Evolutionary conservation across 2,329 filamentous ascomycete genomes (phyloP), one percentile per base, ranked within the genome.

Genomic region (Stagonosporopsis tanaceti): DNA sequence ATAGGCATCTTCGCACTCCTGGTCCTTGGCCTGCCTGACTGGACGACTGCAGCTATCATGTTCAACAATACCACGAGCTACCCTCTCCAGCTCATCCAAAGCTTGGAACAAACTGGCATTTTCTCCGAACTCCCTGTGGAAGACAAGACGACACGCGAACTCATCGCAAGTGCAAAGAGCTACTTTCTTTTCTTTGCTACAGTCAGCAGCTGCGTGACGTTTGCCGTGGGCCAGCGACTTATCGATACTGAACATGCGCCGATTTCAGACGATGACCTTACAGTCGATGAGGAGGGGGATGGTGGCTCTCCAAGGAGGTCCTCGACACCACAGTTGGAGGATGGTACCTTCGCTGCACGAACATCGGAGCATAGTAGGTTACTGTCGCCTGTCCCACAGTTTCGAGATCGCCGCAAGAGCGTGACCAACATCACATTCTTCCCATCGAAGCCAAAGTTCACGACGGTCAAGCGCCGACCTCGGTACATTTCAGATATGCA

Each of bases 111-210:
- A 32, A 87, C 87, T 0, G 86, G 85, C 0, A 84, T 88, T 32
- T 72, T 89, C 12, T 70, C 77, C 4, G 70, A 76, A 1, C 55
- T 78, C 35, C 76, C 87, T 22, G 73, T 81, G 48, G 59, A 69
- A 58, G 61, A 80, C 66, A 76, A 82, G 63, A 69, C 76, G 1
- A 74, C 77, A 3, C 60, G 70, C 2, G 76, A 77, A 1, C 83
- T 83, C 1, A 78, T 89, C 8, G 80, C 83, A 52, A 78, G 87
- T 5, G 86, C 86, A 9, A 86, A 88, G 69, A 85, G 84, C 22
- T 89, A 88, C 69, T 88, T 89, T 64, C 75, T 89, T 2, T 83
- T 89, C 47, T 88, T 86, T 64, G 82, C 86, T 4, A 88, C 87
- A 20, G 78, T 89, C 4, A 82, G 81, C 22, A 87, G 84, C 64